Evolutionary conservation across 176 grass and related monocot genomes (phyloP).

Genomic region (Alopecurus myosuroides): DNA sequence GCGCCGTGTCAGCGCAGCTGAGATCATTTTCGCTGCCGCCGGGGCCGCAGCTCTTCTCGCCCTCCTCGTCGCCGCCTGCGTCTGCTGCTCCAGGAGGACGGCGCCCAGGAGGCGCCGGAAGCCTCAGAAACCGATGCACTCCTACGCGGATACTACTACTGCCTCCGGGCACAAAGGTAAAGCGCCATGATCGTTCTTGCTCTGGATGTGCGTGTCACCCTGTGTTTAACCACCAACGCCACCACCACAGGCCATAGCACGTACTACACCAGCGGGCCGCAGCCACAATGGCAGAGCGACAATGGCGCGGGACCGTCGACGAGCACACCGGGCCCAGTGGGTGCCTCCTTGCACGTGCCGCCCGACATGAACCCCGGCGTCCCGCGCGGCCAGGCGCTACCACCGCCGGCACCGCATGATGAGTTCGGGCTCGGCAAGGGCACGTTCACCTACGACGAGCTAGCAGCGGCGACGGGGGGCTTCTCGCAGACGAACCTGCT

Average conservation of each 20-base stretch:
- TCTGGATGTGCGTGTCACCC: too few species aligned
- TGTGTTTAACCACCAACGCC: neutral
- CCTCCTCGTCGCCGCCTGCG: too few species aligned
- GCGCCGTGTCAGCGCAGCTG: neutral
- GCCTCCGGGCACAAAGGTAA: conserved; percentile 54
- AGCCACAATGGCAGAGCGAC: conserved; percentile 33
- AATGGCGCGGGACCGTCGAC: conserved; percentile 5
- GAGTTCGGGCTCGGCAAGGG: too few species aligned
- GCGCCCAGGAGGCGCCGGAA: conserved; percentile 51
- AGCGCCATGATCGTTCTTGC: neutral
- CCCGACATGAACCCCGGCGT: too few species aligned
- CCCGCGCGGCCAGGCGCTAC: too few species aligned
- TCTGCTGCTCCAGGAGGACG: conserved; percentile 47
- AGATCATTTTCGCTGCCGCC: conserved; percentile 37
- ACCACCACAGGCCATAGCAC: too few species aligned
- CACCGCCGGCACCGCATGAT: too few species aligned
- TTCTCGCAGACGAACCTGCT: too few species aligned
- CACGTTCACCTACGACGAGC: too few species aligned
- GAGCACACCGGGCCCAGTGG: neutral
- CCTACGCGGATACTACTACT: conserved; percentile 47
- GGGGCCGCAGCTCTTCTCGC: conserved; percentile 44
- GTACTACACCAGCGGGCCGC: conserved; percentile 26
- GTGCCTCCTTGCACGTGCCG: too few species aligned
- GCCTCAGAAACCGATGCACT: conserved; percentile 52
- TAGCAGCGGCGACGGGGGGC: too few species aligned